phyloP scores from a whole-genome alignment of 2,329 filamentous ascomycete species.

The Neonectria neomacrospora region DNA sequence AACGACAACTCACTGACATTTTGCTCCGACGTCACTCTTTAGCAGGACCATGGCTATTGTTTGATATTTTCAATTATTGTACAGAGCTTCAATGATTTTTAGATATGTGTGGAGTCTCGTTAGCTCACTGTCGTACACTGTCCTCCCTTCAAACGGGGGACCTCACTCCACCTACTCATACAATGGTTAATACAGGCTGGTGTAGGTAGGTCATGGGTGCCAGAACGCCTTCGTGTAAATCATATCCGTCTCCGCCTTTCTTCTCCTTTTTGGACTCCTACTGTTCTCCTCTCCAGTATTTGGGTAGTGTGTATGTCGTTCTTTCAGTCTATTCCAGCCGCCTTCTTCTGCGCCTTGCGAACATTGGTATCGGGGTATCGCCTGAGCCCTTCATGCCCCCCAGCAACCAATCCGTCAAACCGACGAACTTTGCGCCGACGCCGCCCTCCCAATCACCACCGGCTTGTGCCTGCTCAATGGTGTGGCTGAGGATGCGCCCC shows the following conservation, averaged over 20 bases:
- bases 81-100: slow-evolving; percentile 32
- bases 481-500: slow-evolving; percentile 86
- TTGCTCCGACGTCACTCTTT: neutral
- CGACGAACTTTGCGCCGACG: slow-evolving; percentile 84
- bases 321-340: slow-evolving; percentile 28
- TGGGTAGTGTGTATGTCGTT: slow-evolving; percentile 6
- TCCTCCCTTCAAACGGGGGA: slow-evolving; percentile 19
- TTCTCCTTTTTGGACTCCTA: neutral
- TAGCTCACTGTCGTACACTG: slow-evolving; percentile 42
- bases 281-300: neutral
- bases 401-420: slow-evolving; percentile 92
- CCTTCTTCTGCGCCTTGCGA: slow-evolving; percentile 46
- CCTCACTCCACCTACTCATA: slow-evolving; percentile 7
- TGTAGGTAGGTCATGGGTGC: slow-evolving; percentile 11
- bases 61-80: slow-evolving; percentile 27
- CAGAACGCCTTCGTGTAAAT: slow-evolving; percentile 28
- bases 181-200: slow-evolving; percentile 18
- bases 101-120: slow-evolving; percentile 42
- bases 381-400: slow-evolving; percentile 69
- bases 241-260: slow-evolving; percentile 6
- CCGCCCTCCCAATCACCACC: slow-evolving; percentile 84
- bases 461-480: slow-evolving; percentile 92
- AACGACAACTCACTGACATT: too few relatives aligned
- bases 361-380: slow-evolving; percentile 51
- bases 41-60: neutral